Evolutionary conservation across 2,329 filamentous ascomycete genomes (phyloP), one percentile per base, ranked within the genome.

Genomic region (Stagonosporopsis chrysanthemi): DNA sequence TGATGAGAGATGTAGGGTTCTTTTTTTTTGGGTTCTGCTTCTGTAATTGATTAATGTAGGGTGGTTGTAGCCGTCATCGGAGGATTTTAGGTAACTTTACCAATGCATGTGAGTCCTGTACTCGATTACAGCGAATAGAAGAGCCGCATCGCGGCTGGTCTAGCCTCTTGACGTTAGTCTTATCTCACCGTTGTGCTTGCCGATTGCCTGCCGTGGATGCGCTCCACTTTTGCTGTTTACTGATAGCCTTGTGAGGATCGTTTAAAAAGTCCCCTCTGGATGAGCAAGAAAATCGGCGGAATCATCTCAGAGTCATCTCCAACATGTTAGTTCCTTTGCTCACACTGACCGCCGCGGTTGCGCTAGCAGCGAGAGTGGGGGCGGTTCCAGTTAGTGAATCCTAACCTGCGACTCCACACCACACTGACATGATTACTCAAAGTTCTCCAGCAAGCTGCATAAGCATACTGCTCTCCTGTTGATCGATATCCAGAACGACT

Each of bases 401-500:
- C 22, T 38, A n/a, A 41, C 36, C 28, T 29, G 23, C 19, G 6
- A 17, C 33, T 19, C 14, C 24, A 22, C 43, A 39, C 17, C 12
- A 17, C 19, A 44, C 42, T 56, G 22, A 54, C 41, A 23, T 22
- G 1, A 4, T 24, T 19, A 3, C 14, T 3, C 15, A 8, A 38
- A 63, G 60, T 66, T 63, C 49, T 65, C 65, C 9, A 54, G 48
- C 40, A 64, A 60, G 35, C 40, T 67, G 1, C 63, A 64, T 36
- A 67, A 66, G 47, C 56, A 54, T 6, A 67, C 60, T 2, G 64
- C 67, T 6, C 52, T 70, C 1, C 48, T 69, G 23, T 55, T 71
- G 23, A 66, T 71, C 41, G 66, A 69, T 23, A 66, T 70, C 33
- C 68, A 70, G 50, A 66, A 69, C 44, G 66, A 70, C 44, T 69